These are phyloP conservation scores for Nakazawaea siamensis DNA, from an alignment of 805 yeast genomes.

Conservation along the genomic window DNA sequence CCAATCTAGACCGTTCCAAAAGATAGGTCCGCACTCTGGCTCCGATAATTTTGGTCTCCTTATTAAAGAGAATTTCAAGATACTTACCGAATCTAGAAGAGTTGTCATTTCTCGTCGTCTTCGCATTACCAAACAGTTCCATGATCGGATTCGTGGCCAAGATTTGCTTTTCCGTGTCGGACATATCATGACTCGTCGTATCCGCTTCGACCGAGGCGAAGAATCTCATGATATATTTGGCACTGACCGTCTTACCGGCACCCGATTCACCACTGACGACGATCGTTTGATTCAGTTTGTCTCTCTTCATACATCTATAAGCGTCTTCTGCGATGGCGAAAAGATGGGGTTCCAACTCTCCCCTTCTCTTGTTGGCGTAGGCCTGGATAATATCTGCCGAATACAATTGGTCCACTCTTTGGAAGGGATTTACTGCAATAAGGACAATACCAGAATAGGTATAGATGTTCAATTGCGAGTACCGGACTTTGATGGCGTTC, in stretches of 20 bases:
- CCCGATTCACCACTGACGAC: conserved; percentile 98
- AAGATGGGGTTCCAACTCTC: conserved; percentile 93
- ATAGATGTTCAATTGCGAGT: conserved; percentile 83
- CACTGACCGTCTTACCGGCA: conserved; percentile 97
- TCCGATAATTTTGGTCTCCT: conserved; percentile 73
- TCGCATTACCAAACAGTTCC: conserved; percentile 98
- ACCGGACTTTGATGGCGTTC: conserved; percentile 86
- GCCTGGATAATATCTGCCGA: conserved; percentile 91
- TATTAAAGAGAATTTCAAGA: conserved; percentile 80
- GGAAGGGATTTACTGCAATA: conserved; percentile 95
- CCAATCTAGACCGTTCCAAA: conserved; percentile 88
- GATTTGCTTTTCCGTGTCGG: conserved; percentile 87
- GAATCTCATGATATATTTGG: conserved; percentile 95
- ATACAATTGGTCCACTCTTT: conserved; percentile 82
- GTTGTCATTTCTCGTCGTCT: conserved; percentile 93
- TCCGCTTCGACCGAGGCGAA: conserved; percentile 84
- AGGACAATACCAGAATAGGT: conserved; percentile 96
- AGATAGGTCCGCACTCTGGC: conserved; percentile 91
- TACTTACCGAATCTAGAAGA: conserved; percentile 97
- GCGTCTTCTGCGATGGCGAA: conserved; percentile 98
- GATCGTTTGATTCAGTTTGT: conserved; percentile 82
- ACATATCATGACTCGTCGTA: conserved; percentile 53
- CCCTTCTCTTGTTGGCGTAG: conserved; percentile 86
- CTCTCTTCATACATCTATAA: conserved; percentile 86
- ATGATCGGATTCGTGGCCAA: conserved; percentile 95